Conservation (phyloP, 768 basidiomycete genomes). For the Rhizopogon rudus region DNA sequence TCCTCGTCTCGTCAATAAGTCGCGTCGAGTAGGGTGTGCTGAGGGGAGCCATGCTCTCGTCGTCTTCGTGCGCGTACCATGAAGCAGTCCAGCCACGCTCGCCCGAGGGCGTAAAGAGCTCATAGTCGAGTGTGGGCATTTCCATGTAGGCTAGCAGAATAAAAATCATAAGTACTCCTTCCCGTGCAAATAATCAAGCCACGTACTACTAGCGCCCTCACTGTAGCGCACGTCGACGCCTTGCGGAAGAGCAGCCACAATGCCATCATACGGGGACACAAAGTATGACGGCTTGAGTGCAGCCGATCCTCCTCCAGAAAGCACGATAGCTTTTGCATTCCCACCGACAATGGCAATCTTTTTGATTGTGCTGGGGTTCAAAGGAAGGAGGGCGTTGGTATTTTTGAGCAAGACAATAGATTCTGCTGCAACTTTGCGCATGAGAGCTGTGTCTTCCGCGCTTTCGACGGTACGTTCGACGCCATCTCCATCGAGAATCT, state of each 20-base stretch:
- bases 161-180: background rate
- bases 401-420: slow-evolving; percentile 79
- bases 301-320: slow-evolving; percentile 77
- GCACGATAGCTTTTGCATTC: slow-evolving; percentile 58
- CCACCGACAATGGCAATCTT: slow-evolving; percentile 72
- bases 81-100: slow-evolving; percentile 61
- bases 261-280: slow-evolving; percentile 72
- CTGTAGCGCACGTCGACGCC: slow-evolving; percentile 56
- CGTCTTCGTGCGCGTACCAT: slow-evolving; percentile 53
- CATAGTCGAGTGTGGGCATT: slow-evolving; percentile 64
- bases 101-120: slow-evolving; percentile 54
- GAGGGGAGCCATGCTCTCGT: slow-evolving; percentile 50
- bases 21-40: slow-evolving; percentile 37
- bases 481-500: slow-evolving; percentile 72
- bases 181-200: background rate
- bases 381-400: slow-evolving; percentile 34
- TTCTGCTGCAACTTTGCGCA: slow-evolving; percentile 63
- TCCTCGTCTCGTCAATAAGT: slow-evolving; percentile 57
- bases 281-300: slow-evolving; percentile 71
- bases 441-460: slow-evolving; percentile 54
- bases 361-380: slow-evolving; percentile 41
- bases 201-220: slow-evolving; percentile 64
- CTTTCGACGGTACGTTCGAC: slow-evolving; percentile 58
- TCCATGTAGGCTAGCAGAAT: slow-evolving; percentile 49
- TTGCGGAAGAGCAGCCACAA: slow-evolving; percentile 48